Percentiles rank a stretch among this genome's conserved stretches.
These are phyloP conservation scores for Fusarium drepaniforme DNA, from an alignment of 2,329 filamentous ascomycete species.

Conservation along the genomic window DNA sequence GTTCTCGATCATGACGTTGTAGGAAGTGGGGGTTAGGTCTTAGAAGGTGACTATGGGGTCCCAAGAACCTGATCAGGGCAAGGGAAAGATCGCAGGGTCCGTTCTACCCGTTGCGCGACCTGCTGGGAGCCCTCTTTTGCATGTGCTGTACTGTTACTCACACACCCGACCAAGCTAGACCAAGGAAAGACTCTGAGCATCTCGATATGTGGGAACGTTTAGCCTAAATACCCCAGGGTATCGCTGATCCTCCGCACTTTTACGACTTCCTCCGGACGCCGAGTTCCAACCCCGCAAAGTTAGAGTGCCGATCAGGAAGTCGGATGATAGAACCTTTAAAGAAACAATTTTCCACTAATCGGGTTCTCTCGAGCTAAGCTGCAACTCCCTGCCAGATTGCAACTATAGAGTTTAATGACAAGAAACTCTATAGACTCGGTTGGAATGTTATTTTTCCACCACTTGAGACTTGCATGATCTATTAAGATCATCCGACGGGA, in stretches of 20 bases:
- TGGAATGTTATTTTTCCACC: constrained; percentile 6
- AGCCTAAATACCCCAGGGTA: constrained; percentile 1
- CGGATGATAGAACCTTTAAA: not conserved
- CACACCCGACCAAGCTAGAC: not conserved
- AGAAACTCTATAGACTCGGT: too few species aligned
- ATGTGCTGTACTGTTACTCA: too few species aligned
- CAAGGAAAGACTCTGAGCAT: not conserved
- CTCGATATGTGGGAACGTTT: not conserved
- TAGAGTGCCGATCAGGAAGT: constrained; percentile 3
- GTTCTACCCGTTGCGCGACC: too few species aligned
- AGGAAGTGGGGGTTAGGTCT: too few species aligned
- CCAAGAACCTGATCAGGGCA: too few species aligned
- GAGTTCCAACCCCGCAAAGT: not conserved
- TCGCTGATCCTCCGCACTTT: not conserved
- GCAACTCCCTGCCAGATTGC: not conserved
- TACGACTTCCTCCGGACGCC: not conserved
- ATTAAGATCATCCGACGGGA: not conserved
- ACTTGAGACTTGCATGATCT: not conserved
- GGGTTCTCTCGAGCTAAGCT: not conserved
- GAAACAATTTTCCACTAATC: constrained; percentile 9
- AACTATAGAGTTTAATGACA: not conserved
- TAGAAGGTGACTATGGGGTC: too few species aligned
- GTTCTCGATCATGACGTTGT: too few species aligned
- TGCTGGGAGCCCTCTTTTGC: too few species aligned
- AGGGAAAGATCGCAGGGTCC: too few species aligned